A percentile compares a stretch with the other conserved stretches of the same genome.
Evolutionary conservation across 257 asterid species (phyloP).

Genomic region (Ehretia macrophylla): DNA sequence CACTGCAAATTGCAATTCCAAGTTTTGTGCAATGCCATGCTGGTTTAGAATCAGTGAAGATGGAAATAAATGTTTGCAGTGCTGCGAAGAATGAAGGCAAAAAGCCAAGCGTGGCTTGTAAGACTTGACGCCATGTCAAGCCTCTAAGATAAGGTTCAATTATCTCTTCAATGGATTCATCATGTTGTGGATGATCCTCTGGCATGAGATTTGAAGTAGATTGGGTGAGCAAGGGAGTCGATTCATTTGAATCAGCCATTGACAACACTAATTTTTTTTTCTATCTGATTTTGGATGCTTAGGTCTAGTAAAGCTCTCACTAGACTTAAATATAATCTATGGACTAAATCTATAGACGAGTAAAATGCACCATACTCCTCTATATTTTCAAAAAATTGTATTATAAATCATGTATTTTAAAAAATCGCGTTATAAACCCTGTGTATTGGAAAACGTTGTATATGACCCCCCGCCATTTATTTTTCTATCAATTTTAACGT

Average conservation of each 20-base stretch:
- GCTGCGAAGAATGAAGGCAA: constrained; percentile 46
- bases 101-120: constrained; percentile 31
- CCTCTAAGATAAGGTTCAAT: constrained; percentile 14
- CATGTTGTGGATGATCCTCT: neutral
- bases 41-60: constrained; percentile 45
- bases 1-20: constrained; percentile 4
- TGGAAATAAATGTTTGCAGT: constrained; percentile 41
- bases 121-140: constrained; percentile 23
- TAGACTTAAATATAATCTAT: no score
- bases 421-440: no score
- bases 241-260: neutral
- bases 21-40: constrained; percentile 32
- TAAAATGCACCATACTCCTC: no score
- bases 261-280: no score
- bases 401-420: no score
- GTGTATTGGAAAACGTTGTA: no score
- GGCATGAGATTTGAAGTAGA: neutral
- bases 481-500: no score
- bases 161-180: constrained; percentile 10
- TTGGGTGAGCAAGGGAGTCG: neutral
- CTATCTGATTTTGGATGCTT: no score
- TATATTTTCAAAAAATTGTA: no score
- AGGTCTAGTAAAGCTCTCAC: no score
- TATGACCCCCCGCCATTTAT: no score
- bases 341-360: no score